Base-by-base conservation (phyloP, 2,329 filamentous ascomycete species). In the Cryphonectria radicalis region DNA sequence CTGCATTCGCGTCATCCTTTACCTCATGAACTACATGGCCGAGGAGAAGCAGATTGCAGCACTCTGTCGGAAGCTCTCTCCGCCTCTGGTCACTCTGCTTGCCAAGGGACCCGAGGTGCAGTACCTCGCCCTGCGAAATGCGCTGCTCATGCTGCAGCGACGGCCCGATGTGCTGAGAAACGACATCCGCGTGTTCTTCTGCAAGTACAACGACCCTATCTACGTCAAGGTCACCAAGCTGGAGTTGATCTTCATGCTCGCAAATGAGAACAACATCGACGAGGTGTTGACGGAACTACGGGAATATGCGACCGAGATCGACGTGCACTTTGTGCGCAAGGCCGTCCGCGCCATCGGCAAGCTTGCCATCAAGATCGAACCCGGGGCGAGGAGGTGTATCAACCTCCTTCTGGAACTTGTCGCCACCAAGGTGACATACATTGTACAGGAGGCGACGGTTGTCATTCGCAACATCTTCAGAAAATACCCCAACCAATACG, bases 151-250 rank as follows among this genome's bases (percentile, higher is more conserved):
- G 76, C 85, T 99, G 67, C 96, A 99, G 80, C 88, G 95, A 76
- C 88, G 95, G 70, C 96, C 96, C 0, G 96, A 98, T 78, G 95
- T 99, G 11, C 83, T 99, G 68, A 90, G 94, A 74, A 98, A 98
- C 81, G 96, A 99, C 81, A 98, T 99, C 74, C 90, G 96, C 63
- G 96, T 99, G 43, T 99, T 99, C 84, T 99, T 99, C 83, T 99
- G 96, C 90, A 99, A 99, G 86, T 99, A 99, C 83, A 99, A 99
- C 80, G 96, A 99, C 79, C 96, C 96, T 0, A 99, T 99, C 74
- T 99, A 98, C 80, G 96, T 99, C 83, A 99, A 99, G 82, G 96
- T 99, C 67, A 99, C 96, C 22, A 99, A 99, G 82, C 87, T 99
- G 66, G 96, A 99, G 82, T 88, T 99, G 76, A 98, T 99, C 75